These are phyloP conservation scores for Davidsoniella neocaledoniae DNA, from an alignment of 2,329 filamentous ascomycete species.

Conservation along the genomic window DNA sequence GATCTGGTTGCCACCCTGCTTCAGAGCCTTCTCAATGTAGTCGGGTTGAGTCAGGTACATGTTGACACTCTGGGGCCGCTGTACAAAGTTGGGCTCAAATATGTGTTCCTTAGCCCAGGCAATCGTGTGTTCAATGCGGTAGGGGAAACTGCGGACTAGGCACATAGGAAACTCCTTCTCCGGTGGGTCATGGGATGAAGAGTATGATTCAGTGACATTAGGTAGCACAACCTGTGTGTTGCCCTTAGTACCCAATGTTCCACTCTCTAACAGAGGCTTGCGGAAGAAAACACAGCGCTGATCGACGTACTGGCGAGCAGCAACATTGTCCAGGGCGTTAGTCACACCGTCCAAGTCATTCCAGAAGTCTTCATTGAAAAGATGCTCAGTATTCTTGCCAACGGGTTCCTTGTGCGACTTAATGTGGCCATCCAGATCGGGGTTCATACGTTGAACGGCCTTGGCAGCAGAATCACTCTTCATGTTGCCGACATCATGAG, in stretches of 20 bases:
- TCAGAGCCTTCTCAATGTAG: conserved; percentile 72
- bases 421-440: conserved; percentile 76
- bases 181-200: conserved; percentile 81
- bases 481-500: conserved; percentile 83
- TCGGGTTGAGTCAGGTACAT: conserved; percentile 82
- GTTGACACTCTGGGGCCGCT: conserved; percentile 85
- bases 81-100: conserved; percentile 88
- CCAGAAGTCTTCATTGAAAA: conserved; percentile 95
- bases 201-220: conserved; percentile 87
- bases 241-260: conserved; percentile 95
- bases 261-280: conserved; percentile 89
- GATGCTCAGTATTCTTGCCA: conserved; percentile 75
- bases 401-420: conserved; percentile 76
- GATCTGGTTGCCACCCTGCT: conserved; percentile 91
- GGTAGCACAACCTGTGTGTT: conserved; percentile 95
- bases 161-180: conserved; percentile 99
- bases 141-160: conserved; percentile 90
- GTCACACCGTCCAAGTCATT: conserved; percentile 73
- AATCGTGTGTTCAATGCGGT: conserved; percentile 96
- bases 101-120: conserved; percentile 86
- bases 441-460: conserved; percentile 92
- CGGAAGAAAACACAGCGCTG: conserved; percentile 95
- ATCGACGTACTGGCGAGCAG: conserved; percentile 92
- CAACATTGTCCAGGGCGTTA: conserved; percentile 93
- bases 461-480: conserved; percentile 90